These are phyloP conservation scores for Spiraea crenata DNA, from an alignment of 331 rosid species.

Conservation along the genomic window DNA sequence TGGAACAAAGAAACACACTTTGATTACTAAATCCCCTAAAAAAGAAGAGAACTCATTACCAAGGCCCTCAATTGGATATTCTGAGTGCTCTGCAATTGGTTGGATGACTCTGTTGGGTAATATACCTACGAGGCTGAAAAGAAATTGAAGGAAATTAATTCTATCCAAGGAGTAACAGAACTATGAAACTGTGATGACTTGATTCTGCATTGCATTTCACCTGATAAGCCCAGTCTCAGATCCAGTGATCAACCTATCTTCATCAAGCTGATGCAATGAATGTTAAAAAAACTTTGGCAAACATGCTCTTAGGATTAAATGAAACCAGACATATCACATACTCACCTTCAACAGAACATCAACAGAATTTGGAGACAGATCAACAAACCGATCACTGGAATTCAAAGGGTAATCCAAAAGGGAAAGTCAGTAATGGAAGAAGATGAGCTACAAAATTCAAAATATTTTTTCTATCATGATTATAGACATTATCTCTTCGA, in stretches of 20 bases:
- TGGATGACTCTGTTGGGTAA: slow-evolving; percentile 84
- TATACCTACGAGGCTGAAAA: slow-evolving; percentile 67
- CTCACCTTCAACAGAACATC: slow-evolving; percentile 80
- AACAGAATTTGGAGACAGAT: slow-evolving; percentile 67
- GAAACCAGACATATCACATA: slow-evolving; percentile 15
- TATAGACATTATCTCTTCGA: background rate
- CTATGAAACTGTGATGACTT: slow-evolving; percentile 12
- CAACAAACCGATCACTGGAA: slow-evolving; percentile 79
- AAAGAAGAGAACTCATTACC: slow-evolving; percentile 43
- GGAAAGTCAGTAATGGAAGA: slow-evolving; percentile 16
- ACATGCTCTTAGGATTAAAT: slow-evolving; percentile 2
- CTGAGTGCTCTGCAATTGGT: slow-evolving; percentile 92
- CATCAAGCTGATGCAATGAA: slow-evolving; percentile 66
- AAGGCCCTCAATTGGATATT: slow-evolving; percentile 80
- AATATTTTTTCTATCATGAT: background rate
- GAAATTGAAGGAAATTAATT: slow-evolving; percentile 6
- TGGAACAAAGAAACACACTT: background rate
- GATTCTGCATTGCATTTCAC: slow-evolving; percentile 43
- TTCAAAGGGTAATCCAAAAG: slow-evolving; percentile 27
- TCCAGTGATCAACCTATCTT: slow-evolving; percentile 80
- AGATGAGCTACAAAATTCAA: background rate
- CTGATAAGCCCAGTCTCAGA: slow-evolving; percentile 91
- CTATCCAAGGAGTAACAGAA: slow-evolving; percentile 8
- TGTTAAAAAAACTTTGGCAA: background rate
- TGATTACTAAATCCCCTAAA: background rate